Conservation (phyloP, 805 yeast species). For the Metschnikowia aberdeeniae region DNA sequence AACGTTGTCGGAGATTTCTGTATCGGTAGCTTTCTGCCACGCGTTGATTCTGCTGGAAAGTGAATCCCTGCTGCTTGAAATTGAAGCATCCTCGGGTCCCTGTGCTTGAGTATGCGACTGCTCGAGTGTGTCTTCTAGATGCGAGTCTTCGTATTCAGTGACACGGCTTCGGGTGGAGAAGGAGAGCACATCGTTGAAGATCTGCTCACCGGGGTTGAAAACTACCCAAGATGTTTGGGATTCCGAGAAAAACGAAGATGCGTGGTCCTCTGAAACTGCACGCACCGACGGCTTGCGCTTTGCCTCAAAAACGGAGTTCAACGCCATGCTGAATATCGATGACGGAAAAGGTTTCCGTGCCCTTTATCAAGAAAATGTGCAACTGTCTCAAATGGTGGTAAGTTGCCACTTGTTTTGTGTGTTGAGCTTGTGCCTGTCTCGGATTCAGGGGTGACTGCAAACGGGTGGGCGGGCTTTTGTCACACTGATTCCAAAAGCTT, state of each 20-base stretch:
- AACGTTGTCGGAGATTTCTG: slow-evolving; percentile 15
- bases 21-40: slow-evolving; percentile 16
- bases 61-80: slow-evolving; percentile 3
- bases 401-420: no score
- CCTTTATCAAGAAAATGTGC: no score
- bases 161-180: slow-evolving; percentile 17
- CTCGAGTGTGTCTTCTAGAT: background rate
- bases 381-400: no score
- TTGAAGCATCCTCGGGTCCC: background rate
- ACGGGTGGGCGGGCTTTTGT: no score
- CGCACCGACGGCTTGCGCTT: slow-evolving; percentile 10
- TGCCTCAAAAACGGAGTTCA: slow-evolving; percentile 13
- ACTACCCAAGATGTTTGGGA: slow-evolving; percentile 20
- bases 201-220: slow-evolving; percentile 14
- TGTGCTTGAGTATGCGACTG: background rate
- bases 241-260: slow-evolving; percentile 16
- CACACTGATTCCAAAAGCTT: no score
- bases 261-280: slow-evolving; percentile 10
- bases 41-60: slow-evolving; percentile 15
- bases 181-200: slow-evolving; percentile 14
- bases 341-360: no score
- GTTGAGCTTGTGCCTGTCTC: no score
- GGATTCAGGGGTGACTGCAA: no score
- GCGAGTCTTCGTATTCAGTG: slow-evolving; percentile 11
- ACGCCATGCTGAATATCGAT: slow-evolving; percentile 11